Base-by-base conservation (phyloP, 345 rosid genomes). In the Lepidium sativum region DNA sequence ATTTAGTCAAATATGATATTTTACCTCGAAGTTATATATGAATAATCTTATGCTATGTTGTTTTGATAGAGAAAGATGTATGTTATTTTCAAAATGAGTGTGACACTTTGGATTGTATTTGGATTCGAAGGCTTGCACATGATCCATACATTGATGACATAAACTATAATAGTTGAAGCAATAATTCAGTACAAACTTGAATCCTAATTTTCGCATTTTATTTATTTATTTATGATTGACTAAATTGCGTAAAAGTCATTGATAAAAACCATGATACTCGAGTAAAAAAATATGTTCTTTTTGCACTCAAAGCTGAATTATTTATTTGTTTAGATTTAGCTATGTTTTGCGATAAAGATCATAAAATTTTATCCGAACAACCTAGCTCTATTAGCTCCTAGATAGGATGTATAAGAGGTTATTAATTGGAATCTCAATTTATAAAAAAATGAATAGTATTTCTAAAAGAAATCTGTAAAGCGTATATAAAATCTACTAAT, bases 111-210 rank as follows among this genome's bases (percentile, higher is more conserved):
- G 59, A 59, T 20, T 47, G n/a, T 48, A 27, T 37, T 45, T 6
- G 12, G 18, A 31, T 27, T 39, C 50, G 8, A 38, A 57, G 27
- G 49, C 17, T 48, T 12, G 42, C 59, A 48, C 67, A 66, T 54
- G 62, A 37, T 55, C 12, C 11, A 37, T 40, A 59, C 37, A 14
- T 50, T 37, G 31, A 27, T 48, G 50, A 18, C 65, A 59, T 34
- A 58, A 48, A 9, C 25, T 68, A 49, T 39, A 25, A 37, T 4
- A 56, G 57, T 38, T n/a, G 60, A 50, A 32, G 44, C 37, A 54
- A 58, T 58, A 42, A 49, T 40, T 40, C 43, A 48, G 50, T 38
- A 38, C 9, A 57, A 47, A 67, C 60, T 57, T 67, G 65, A 47
- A 42, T 4, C 20, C 39, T 29, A 43, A 42, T 59, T 15, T 50